Evolutionary conservation across 2,329 filamentous ascomycete species (phyloP).

Genomic region (Endoconidiophora polonica): DNA sequence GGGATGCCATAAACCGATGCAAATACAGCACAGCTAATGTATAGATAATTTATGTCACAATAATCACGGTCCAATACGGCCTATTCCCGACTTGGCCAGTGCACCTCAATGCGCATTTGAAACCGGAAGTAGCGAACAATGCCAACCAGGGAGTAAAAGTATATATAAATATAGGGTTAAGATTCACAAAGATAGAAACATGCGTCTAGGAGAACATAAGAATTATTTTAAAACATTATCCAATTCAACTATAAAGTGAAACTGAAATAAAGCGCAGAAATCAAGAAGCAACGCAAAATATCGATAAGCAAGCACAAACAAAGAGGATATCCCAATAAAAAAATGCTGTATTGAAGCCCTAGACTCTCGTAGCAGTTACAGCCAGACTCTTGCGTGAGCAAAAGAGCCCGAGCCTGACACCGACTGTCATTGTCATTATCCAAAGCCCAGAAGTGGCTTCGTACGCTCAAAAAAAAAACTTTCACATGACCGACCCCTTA

Average conservation of each 20-base stretch:
- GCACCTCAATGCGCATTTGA: background rate
- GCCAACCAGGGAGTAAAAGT: no score
- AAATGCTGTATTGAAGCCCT: conserved; percentile 14
- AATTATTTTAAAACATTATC: background rate
- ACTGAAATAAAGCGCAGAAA: background rate
- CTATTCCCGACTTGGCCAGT: no score
- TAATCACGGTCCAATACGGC: no score
- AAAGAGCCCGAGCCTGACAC: conserved; percentile 3
- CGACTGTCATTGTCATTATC: conserved; percentile 12
- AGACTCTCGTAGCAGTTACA: conserved; percentile 7
- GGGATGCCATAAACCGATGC: no score
- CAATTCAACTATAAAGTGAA: background rate
- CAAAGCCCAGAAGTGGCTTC: conserved; percentile 12
- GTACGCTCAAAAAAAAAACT: conserved; percentile 3
- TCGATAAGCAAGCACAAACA: conserved; percentile 10
- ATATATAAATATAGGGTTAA: no score
- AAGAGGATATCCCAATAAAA: conserved; percentile 12
- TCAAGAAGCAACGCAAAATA: background rate
- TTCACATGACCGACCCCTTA: background rate
- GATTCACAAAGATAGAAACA: no score
- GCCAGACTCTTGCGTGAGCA: background rate
- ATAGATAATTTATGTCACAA: no score
- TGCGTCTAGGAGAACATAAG: background rate
- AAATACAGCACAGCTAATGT: no score
- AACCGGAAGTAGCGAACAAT: no score